Percentiles rank a stretch among this genome's conserved stretches.
Evolutionary conservation across 192 early-diverging fungal genomes (phyloP).

Genomic region (Cetraspora pellucida): DNA sequence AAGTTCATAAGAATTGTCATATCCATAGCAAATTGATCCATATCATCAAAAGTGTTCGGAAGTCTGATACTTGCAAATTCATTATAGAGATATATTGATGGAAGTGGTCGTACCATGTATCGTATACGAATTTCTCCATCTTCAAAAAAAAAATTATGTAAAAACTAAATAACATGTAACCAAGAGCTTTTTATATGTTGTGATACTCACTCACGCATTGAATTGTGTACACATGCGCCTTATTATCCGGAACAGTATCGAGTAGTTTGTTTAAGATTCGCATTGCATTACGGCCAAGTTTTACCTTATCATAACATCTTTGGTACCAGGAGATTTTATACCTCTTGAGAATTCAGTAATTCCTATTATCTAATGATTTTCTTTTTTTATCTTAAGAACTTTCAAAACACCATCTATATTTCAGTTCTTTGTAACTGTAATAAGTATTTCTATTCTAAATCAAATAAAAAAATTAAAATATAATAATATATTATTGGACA

Average conservation of each 20-base stretch:
- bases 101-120: slow-evolving; percentile 16
- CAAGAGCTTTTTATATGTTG: not conserved
- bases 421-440: not conserved
- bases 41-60: slow-evolving; percentile 11
- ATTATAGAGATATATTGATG: slow-evolving; percentile 15
- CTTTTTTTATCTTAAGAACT: slow-evolving; percentile 22
- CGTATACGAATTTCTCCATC: not conserved
- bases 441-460: slow-evolving; percentile 22
- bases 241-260: not conserved
- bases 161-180: not conserved
- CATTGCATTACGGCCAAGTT: slow-evolving; percentile 1
- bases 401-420: slow-evolving; percentile 14
- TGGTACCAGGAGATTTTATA: not conserved
- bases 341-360: slow-evolving; percentile 11
- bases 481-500: slow-evolving; percentile 6
- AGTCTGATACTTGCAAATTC: slow-evolving; percentile 14
- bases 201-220: slow-evolving; percentile 12
- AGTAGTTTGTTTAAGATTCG: slow-evolving; percentile 26
- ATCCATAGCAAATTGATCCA: slow-evolving; percentile 21
- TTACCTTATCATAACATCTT: not conserved
- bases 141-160: slow-evolving; percentile 15
- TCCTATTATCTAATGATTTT: slow-evolving; percentile 16
- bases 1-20: slow-evolving; percentile 20
- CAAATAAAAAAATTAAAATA: slow-evolving; percentile 13
- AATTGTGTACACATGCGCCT: not conserved